Base-by-base conservation (phyloP, 164 flowering plant species). In the Magnolia sinica region DNA sequence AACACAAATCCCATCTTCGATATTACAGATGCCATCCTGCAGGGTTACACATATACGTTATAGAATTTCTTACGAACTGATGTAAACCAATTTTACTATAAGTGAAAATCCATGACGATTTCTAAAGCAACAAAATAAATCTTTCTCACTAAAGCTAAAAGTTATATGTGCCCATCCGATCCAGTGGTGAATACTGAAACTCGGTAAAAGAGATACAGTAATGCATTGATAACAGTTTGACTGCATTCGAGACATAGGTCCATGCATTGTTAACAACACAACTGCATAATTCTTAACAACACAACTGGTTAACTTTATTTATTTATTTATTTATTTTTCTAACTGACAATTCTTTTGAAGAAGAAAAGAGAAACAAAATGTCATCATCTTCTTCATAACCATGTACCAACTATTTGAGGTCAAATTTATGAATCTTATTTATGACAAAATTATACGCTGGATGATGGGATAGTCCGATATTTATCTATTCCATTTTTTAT, bases 1-100 rank as follows among this genome's bases (percentile, higher is more conserved):
- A 96, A 89, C 58, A 96, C 78, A 86, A 96, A 96, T 74, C 98
- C 99, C 92, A 96, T 89, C 88, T 94, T 96, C 76, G 99, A 96
- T 83, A 96, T 82, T 11, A 93, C 98, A 69, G 98, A 90, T 64
- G 98, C 91, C 90, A 96, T 88, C 89, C 99, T 96, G 91, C 88
- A 86, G 61, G 20, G 68, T 63, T 22, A 66, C 37, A 77, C 22
- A 23, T 23, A 11, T 1, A 31, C 8, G 0, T 16, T 37, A 37
- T 37, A 37, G 18, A 9, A 55, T 55, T 55, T 16, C 61, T 55
- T 16, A 55, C 2, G 14, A 52, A 55, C 13, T 3, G 18, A 55
- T 55, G 2, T 55, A 55, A 11, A 55, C 61, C 61, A 55, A 55
- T 55, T 55, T 55, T 37, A 37, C 45, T 55, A 10, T 16, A 55